phyloP scores from a whole-genome alignment of 2,329 filamentous ascomycete species.

The Aquanectria penicillioides region DNA sequence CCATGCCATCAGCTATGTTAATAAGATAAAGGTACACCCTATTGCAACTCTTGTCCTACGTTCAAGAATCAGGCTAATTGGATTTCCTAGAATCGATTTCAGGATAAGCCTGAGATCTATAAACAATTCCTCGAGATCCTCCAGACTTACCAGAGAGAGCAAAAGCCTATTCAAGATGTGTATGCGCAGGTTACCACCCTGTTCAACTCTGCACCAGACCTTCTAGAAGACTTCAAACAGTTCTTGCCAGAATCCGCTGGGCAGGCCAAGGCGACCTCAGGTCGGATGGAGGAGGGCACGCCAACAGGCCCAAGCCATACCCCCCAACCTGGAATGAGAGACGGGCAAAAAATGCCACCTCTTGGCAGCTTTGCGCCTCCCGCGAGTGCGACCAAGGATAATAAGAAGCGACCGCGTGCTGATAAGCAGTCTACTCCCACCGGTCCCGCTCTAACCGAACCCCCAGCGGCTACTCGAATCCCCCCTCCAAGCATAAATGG shows the following conservation, averaged over 20 bases:
- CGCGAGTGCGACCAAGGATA: slow-evolving; percentile 84
- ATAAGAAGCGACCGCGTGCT: slow-evolving; percentile 82
- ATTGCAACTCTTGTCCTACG: slow-evolving; percentile 2
- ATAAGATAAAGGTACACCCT: slow-evolving; percentile 94
- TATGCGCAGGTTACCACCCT: slow-evolving; percentile 96
- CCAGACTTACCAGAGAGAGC: slow-evolving; percentile 97
- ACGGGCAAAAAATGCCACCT: slow-evolving; percentile 85
- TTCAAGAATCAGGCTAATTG: slow-evolving; percentile 31
- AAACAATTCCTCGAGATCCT: slow-evolving; percentile 99
- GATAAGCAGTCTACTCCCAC: slow-evolving; percentile 64
- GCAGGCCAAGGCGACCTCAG: slow-evolving; percentile 60
- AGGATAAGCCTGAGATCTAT: slow-evolving; percentile 96
- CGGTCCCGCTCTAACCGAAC: slow-evolving; percentile 56
- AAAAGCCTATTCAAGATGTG: slow-evolving; percentile 97
- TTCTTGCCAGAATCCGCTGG: slow-evolving; percentile 88
- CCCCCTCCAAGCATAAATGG: slow-evolving; percentile 47
- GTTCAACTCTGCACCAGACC: slow-evolving; percentile 92
- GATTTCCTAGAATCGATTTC: slow-evolving; percentile 83
- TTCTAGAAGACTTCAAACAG: slow-evolving; percentile 98
- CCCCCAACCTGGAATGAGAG: slow-evolving; percentile 62
- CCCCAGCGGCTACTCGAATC: slow-evolving; percentile 49
- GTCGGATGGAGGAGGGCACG: slow-evolving; percentile 66
- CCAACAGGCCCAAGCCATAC: slow-evolving; percentile 60
- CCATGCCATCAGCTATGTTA: slow-evolving; percentile 98
- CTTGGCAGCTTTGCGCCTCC: slow-evolving; percentile 93